Conservation (phyloP, 2,329 filamentous ascomycete species). For the Microdochium bolleyi region DNA sequence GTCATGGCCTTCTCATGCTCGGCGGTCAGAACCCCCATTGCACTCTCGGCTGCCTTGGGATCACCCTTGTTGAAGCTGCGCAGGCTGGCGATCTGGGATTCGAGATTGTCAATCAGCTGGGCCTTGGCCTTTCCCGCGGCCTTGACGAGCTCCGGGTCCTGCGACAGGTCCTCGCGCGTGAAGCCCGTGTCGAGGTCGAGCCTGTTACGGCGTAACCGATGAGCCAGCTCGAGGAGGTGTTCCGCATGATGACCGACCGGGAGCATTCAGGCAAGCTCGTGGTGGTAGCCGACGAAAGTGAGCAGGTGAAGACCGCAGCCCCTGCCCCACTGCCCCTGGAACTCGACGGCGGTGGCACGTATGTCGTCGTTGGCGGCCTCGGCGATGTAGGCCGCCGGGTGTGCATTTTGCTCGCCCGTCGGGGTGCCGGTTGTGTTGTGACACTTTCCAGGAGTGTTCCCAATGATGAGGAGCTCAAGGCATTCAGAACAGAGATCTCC, state of each 20-base stretch:
- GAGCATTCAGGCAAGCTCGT: neutral
- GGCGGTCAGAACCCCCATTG: neutral
- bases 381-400: neutral
- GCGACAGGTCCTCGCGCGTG: neutral
- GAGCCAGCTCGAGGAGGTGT: neutral
- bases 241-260: neutral
- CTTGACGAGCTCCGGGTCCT: neutral
- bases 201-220: neutral
- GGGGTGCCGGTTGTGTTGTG: neutral
- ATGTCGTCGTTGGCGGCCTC: slow-evolving; percentile 1
- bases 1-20: neutral
- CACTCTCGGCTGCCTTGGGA: neutral
- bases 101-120: neutral
- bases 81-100: neutral
- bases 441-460: neutral
- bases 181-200: neutral
- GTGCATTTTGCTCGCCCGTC: slow-evolving; percentile 17
- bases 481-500: neutral
- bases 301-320: neutral
- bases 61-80: neutral
- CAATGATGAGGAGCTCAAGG: neutral
- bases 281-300: neutral
- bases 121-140: neutral
- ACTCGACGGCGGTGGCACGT: neutral
- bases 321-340: neutral